These are phyloP conservation scores for Rhodosporidiobolus odoratus DNA, from an alignment of 768 basidiomycete species.

Conservation along the genomic window DNA sequence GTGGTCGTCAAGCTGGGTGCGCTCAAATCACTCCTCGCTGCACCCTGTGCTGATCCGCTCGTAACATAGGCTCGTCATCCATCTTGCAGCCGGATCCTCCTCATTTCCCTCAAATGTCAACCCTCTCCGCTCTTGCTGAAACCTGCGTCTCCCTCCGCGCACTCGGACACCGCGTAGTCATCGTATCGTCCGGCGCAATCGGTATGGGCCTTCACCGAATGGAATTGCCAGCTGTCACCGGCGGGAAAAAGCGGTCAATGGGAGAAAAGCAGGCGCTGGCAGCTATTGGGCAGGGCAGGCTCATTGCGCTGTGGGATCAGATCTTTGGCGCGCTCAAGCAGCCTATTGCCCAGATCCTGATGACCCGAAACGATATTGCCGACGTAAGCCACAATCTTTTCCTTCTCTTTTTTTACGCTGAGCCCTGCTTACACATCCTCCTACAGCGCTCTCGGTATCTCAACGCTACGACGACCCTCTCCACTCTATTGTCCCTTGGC, in stretches of 20 bases:
- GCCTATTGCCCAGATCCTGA: constrained; percentile 87
- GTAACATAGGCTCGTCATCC: constrained; percentile 73
- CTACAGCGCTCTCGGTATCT: constrained; percentile 82
- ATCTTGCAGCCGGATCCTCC: constrained; percentile 86
- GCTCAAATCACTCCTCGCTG: neutral
- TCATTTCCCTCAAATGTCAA: constrained; percentile 83
- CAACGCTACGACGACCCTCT: constrained; percentile 93
- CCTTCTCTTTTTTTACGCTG: neutral
- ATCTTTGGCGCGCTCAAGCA: constrained; percentile 88
- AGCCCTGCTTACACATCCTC: constrained; percentile 2
- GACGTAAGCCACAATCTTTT: constrained; percentile 64
- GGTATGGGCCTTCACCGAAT: constrained; percentile 90
- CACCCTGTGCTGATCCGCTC: neutral
- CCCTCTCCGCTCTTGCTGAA: constrained; percentile 85
- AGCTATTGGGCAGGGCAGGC: constrained; percentile 90
- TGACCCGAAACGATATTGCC: constrained; percentile 93
- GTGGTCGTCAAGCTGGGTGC: constrained; percentile 37
- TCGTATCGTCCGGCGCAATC: constrained; percentile 96
- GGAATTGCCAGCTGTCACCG: constrained; percentile 53
- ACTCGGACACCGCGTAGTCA: constrained; percentile 85
- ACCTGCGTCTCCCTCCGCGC: constrained; percentile 71
- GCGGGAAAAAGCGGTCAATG: constrained; percentile 63
- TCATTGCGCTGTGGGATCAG: constrained; percentile 96
- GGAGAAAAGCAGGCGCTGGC: constrained; percentile 91
- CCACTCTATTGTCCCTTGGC: constrained; percentile 83